phyloP scores from a whole-genome alignment of 345 rosid genomes.

The Salix dunnii region DNA sequence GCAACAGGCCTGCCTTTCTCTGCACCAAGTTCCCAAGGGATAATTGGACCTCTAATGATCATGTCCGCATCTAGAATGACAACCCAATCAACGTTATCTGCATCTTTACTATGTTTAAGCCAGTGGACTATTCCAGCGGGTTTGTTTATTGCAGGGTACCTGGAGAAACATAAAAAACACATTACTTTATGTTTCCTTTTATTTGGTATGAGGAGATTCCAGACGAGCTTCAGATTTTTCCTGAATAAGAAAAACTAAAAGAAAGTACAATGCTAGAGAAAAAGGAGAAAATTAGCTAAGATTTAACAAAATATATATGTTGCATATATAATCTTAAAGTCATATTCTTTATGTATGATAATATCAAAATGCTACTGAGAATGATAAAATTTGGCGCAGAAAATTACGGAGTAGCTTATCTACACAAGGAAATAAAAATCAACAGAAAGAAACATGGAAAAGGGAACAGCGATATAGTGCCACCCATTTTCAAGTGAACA shows the following conservation, averaged over 20 bases:
- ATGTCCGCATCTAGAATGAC: constrained; percentile 97
- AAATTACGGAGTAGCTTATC: background rate
- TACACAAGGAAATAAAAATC: background rate
- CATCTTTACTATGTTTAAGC: constrained; percentile 90
- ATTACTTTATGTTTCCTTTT: background rate
- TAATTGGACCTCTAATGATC: constrained; percentile 89
- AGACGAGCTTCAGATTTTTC: background rate
- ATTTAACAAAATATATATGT: too few species aligned
- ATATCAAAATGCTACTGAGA: background rate
- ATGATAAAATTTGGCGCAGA: background rate
- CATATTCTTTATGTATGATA: too few species aligned
- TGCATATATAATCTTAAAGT: too few species aligned
- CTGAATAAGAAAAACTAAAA: background rate
- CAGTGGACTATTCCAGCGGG: constrained; percentile 94
- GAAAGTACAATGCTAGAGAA: background rate
- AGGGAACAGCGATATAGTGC: background rate
- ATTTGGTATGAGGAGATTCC: constrained; percentile 1
- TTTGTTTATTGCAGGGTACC: constrained; percentile 98
- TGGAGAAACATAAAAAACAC: constrained; percentile 18
- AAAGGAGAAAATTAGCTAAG: background rate
- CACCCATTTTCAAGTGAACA: too few species aligned
- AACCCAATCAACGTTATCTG: constrained; percentile 87
- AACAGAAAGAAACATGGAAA: background rate
- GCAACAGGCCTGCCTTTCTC: constrained; percentile 84
- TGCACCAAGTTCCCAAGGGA: constrained; percentile 95